Evolutionary conservation across 139 green algal species (phyloP), one percentile per base, ranked within the genome.

Genomic region (Coccomyxa sp.): DNA sequence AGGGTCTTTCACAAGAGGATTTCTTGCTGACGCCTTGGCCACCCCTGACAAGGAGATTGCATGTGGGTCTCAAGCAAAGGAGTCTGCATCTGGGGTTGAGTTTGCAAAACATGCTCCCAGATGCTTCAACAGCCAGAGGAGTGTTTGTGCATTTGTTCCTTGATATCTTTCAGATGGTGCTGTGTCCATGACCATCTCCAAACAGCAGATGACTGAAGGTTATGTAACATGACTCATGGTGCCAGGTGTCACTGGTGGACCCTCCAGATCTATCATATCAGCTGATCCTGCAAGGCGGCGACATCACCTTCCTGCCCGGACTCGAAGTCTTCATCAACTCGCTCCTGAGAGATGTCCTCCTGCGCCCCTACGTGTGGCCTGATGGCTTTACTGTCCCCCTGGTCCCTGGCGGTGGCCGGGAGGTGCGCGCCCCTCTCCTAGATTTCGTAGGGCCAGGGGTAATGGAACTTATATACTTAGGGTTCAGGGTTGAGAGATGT

Each of bases 251-350:
- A 18, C 45, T 86, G 77, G 67, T 86, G 58, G 83, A 83, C 17
- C 67, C 63, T 30, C 83, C 83, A 0, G 63, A 83, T 51, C 83
- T 86, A n/a, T 58, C 75, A 9, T 86, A 83, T 30, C 51, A 68
- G 11, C 67, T 86, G 21, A 76, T n/a, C 16, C 14, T 86, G 38
- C 75, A 86, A 0, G 88, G 85, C 17, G 88, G 88, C 15, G 88
- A 91, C 67, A 81, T 87, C 28, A 81, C 77, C 13, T 76, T 91
- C 28, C 67, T 91, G 76, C 88, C 88, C n/a, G 88, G 88, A 11
- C 80, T 91, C 81, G 88, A 91, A 58, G 77, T 79, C 27, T 91
- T 78, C 78, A 66, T 91, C 71, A 83, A 86, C 81, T 78, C 75
- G 66, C 78, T 91, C 16, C 76, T 91, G 21, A 78, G 76, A 23